Conservation (phyloP, 768 basidiomycete genomes). For the Trametes villosa region DNA sequence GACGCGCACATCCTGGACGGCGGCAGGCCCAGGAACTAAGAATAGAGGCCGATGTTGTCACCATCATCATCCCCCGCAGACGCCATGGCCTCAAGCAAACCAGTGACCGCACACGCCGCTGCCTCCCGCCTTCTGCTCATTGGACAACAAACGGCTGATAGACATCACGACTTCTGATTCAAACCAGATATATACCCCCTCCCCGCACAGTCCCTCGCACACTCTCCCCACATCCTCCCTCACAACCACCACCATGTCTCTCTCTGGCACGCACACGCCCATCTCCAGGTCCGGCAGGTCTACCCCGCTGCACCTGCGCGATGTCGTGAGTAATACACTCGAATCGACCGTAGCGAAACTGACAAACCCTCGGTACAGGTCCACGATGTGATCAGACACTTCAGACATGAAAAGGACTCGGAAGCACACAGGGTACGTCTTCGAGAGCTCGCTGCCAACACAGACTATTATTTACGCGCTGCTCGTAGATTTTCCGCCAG, state of each 20-base stretch:
- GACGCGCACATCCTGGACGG: not conserved
- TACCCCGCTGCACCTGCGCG: constrained; percentile 28
- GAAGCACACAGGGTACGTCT: constrained; percentile 79
- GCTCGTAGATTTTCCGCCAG: constrained; percentile 71
- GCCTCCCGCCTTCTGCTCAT: not conserved
- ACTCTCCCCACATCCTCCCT: not conserved
- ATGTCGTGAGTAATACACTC: constrained; percentile 14
- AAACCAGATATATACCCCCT: constrained; percentile 5
- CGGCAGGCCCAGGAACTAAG: constrained; percentile 2
- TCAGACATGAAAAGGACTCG: constrained; percentile 80
- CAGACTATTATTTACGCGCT: constrained; percentile 4
- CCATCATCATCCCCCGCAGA: not conserved
- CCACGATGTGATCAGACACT: constrained; percentile 65
- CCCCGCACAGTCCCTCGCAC: not conserved
- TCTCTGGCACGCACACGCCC: constrained; percentile 22
- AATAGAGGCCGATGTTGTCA: constrained; percentile 18
- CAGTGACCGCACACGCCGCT: constrained; percentile 6
- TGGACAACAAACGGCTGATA: too few species aligned
- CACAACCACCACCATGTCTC: constrained; percentile 29
- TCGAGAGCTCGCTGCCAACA: not conserved
- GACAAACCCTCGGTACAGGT: constrained; percentile 53
- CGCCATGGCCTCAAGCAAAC: not conserved
- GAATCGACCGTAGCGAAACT: too few species aligned
- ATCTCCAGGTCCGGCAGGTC: constrained; percentile 23
- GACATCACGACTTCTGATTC: constrained; percentile 1